Percentiles rank a stretch among this genome's conserved stretches.
Conservation (phyloP, 169 alveolate species). For the Plasmodium coatneyi region DNA sequence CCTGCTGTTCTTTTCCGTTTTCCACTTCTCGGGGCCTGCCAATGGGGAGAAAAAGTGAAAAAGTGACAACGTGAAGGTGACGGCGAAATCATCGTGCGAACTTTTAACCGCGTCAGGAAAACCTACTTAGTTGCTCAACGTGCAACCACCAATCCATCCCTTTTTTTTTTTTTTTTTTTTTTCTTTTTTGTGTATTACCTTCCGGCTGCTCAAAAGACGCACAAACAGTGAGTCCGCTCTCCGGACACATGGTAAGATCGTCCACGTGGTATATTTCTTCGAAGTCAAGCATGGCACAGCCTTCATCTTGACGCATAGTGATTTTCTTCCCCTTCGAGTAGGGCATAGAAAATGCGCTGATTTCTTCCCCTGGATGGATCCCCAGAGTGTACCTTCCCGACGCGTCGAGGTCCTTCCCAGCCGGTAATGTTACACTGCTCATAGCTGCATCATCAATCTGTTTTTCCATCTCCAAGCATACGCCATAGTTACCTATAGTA, state of each 20-base stretch:
- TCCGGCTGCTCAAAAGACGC: not conserved
- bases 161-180: not conserved
- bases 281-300: not conserved
- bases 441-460: not conserved
- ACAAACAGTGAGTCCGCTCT: not conserved
- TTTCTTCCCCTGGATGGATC: not conserved
- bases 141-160: not conserved
- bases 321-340: not conserved
- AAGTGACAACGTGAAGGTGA: not conserved
- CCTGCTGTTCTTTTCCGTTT: not conserved
- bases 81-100: not conserved
- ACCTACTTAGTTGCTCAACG: not conserved
- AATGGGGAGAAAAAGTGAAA: not conserved
- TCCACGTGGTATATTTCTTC: not conserved
- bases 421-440: not conserved
- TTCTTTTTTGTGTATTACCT: not conserved
- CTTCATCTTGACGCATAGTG: not conserved
- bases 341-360: not conserved
- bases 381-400: not conserved
- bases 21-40: not conserved
- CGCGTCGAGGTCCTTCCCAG: not conserved
- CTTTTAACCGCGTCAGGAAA: not conserved
- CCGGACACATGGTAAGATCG: not conserved
- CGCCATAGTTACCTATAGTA: no score
- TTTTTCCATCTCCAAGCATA: not conserved